Evolutionary conservation across 805 yeast genomes (phyloP).

Genomic region (Zygosaccharomyces lentus): DNA sequence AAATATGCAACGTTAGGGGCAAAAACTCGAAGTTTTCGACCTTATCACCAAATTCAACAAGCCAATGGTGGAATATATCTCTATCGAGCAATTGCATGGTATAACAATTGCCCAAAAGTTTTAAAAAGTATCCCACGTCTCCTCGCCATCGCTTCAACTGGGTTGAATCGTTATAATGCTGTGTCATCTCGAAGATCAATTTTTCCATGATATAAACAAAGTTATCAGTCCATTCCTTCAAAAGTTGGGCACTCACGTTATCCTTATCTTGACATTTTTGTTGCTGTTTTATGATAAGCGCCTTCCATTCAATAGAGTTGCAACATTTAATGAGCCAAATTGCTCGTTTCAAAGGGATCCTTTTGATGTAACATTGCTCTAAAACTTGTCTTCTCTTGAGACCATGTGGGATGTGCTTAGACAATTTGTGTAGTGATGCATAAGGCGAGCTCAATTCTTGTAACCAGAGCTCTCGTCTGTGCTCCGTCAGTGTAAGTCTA

Average conservation of each 20-base stretch:
- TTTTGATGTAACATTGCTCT: slow-evolving; percentile 64
- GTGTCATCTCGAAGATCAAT: slow-evolving; percentile 33
- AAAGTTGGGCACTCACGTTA: slow-evolving; percentile 46
- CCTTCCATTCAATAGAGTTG: slow-evolving; percentile 61
- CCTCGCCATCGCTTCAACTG: slow-evolving; percentile 38
- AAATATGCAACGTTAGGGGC: slow-evolving; percentile 48
- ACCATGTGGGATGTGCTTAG: slow-evolving; percentile 88
- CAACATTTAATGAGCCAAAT: slow-evolving; percentile 90
- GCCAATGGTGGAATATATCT: slow-evolving; percentile 57
- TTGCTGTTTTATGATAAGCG: slow-evolving; percentile 14
- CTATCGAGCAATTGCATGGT: slow-evolving; percentile 64
- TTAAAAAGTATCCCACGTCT: slow-evolving; percentile 56
- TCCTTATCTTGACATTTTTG: slow-evolving; percentile 12
- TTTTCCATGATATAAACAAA: slow-evolving; percentile 50
- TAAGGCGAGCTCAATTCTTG: slow-evolving; percentile 66
- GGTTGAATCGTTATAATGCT: slow-evolving; percentile 27
- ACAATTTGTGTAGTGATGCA: slow-evolving; percentile 61
- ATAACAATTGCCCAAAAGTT: slow-evolving; percentile 60
- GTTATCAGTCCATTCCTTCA: slow-evolving; percentile 87
- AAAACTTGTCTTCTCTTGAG: slow-evolving; percentile 66
- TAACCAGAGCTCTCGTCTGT: slow-evolving; percentile 81
- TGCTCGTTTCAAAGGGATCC: slow-evolving; percentile 75
- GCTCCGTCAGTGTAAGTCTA: slow-evolving; percentile 84
- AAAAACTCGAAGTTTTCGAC: slow-evolving; percentile 39
- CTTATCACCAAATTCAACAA: slow-evolving; percentile 48